Base-by-base conservation (phyloP, 148 eudicot genomes). In the Camellia japonica region DNA sequence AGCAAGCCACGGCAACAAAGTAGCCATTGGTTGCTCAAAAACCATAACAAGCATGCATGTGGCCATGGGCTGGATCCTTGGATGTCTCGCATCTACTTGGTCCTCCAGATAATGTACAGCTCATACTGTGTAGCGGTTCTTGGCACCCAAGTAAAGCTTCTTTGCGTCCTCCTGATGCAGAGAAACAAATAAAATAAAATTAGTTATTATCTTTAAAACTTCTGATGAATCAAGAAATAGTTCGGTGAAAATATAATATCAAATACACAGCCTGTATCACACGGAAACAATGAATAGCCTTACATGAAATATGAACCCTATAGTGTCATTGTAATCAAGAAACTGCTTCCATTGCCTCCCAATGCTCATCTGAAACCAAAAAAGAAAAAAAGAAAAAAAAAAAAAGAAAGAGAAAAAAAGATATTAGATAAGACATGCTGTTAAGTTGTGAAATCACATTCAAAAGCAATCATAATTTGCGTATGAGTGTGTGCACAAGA, bases 241-340 rank as follows among this genome's bases (percentile, higher is more conserved):
- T 18, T 1, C 1, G n/a, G n/a, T 3, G 49, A 1, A 58, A 13
- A 43, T 7, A 59, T 51, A 49, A 23, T 0, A 54, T 54, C 12
- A 52, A 8, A 73, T 3, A 58, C 3, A 7, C 14, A 4, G 3
- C 4, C 18, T 30, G 7, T 13, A 68, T 14, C 38, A 18, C 10
- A 20, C 10, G 41, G 30, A 59, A 3, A 15, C 65, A 7, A 67
- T 14, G 8, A 41, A 67, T 75, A 4, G 11, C 41, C 94, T 83
- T 89, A 93, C 98, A 82, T 93, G 98, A 78, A 92, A 87, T 75
- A 92, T 89, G 85, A 87, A 93, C n/a, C 96, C 96, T 5, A 93
- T 89, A 78, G 13, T 65, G 1, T 89, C 98, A 49, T 85, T 89
- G 89, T 83, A 85, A 80, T 92, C 98, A 61, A 93, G 90, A 69